A percentile compares a stretch with the other conserved stretches of the same genome.
Conservation (phyloP, 441 rosid genomes). For the Daphne laureola region DNA sequence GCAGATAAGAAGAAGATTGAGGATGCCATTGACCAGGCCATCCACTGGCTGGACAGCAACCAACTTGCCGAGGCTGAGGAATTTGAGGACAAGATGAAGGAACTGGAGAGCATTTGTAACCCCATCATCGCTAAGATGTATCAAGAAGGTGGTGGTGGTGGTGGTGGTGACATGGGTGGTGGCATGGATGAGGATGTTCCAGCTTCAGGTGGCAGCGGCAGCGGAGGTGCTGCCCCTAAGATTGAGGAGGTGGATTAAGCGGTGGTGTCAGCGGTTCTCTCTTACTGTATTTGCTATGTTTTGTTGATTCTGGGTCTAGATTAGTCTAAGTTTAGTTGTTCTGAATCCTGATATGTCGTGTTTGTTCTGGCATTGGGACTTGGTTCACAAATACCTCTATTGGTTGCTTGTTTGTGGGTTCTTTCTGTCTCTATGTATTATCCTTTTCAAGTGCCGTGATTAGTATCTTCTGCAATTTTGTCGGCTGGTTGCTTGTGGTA, state of each 20-base stretch:
- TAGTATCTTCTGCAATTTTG: no score
- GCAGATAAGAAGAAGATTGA: slow-evolving; percentile 46
- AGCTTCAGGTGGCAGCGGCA: slow-evolving; percentile 32
- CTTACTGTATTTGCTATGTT: no score
- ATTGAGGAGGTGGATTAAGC: slow-evolving; percentile 48
- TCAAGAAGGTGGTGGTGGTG: slow-evolving; percentile 42
- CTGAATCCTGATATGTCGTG: no score
- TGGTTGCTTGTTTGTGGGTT: no score
- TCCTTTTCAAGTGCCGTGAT: no score
- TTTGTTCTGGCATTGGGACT: no score
- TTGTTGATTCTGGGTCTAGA: no score
- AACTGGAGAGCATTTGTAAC: slow-evolving; percentile 39
- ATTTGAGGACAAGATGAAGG: slow-evolving; percentile 45
- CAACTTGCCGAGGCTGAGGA: slow-evolving; percentile 43
- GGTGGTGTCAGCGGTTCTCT: no score
- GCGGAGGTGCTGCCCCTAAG: slow-evolving; percentile 43
- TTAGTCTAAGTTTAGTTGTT: no score
- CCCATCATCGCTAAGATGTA: slow-evolving; percentile 51
- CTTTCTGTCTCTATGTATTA: no score
- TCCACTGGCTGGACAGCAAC: slow-evolving; percentile 39
- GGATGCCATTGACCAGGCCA: slow-evolving; percentile 38
- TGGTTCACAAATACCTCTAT: no score
- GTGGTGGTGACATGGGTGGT: slow-evolving; percentile 25
- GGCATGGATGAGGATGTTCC: slow-evolving; percentile 37
- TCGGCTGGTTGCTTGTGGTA: no score